Conservation (phyloP, 1,284 basidiomycete species). For the Laetiporus sulphureus region DNA sequence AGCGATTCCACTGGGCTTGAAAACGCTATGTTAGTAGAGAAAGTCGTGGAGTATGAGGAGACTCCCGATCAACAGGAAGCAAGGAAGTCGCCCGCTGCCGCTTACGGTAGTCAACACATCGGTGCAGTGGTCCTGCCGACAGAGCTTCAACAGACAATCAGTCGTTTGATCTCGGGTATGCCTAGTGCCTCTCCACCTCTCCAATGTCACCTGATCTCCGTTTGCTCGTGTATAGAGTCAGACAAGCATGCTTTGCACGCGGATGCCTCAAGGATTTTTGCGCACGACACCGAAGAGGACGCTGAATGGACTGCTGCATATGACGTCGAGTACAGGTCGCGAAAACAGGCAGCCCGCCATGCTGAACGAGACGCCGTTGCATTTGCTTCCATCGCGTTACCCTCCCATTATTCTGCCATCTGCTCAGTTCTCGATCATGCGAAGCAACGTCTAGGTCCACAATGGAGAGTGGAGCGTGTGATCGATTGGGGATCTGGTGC, state of each 20-base stretch:
- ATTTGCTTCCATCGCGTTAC: conserved; percentile 68
- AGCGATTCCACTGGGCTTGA: conserved; percentile 23
- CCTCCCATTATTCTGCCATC: conserved; percentile 72
- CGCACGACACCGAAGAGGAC: conserved; percentile 27
- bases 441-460: conserved; percentile 51
- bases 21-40: conserved; percentile 20
- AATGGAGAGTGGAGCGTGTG: conserved; percentile 50
- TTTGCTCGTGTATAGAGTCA: conserved; percentile 35
- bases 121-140: conserved; percentile 65
- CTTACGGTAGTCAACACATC: conserved; percentile 67
- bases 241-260: conserved; percentile 58
- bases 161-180: conserved; percentile 52
- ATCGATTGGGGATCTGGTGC: conserved; percentile 74
- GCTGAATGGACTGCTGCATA: conserved; percentile 48
- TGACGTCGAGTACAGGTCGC: conserved; percentile 51
- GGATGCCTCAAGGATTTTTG: conserved; percentile 67
- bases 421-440: conserved; percentile 59
- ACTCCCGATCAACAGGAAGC: conserved; percentile 33
- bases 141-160: conserved; percentile 59
- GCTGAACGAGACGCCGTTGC: conserved; percentile 64
- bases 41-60: conserved; percentile 19
- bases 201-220: background rate
- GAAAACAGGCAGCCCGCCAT: conserved; percentile 49
- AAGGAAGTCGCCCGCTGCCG: conserved; percentile 75
- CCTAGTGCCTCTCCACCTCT: background rate